phyloP scores from a whole-genome alignment of 495 filamentous ascomycete species.

The Achaetomiella virescens region DNA sequence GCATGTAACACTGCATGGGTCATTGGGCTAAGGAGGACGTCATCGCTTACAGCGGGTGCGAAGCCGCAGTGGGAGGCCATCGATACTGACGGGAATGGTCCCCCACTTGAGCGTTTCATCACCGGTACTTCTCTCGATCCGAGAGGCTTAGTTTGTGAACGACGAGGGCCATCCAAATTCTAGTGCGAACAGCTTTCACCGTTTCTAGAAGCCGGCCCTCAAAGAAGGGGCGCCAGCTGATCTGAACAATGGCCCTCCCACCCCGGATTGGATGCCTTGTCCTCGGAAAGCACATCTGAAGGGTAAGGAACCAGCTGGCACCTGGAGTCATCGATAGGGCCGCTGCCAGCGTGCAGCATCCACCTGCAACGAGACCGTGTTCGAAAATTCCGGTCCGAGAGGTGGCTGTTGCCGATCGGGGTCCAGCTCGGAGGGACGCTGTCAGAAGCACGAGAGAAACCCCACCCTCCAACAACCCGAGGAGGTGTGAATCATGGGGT shows the following conservation, averaged over 20 bases:
- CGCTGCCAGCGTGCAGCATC: not conserved
- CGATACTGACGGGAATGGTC: not conserved
- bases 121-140: not conserved
- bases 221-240: no score
- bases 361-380: not conserved
- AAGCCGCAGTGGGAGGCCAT: not conserved
- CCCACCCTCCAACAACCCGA: no score
- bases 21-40: not conserved
- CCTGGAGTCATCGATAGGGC: not conserved
- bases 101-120: not conserved
- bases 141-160: not conserved
- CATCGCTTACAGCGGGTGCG: not conserved
- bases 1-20: not conserved
- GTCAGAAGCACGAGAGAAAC: no score
- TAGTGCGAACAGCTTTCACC: no score
- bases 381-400: slow-evolving; percentile 6
- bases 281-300: no score
- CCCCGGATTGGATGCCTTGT: not conserved
- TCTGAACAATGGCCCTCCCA: no score
- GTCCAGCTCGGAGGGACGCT: not conserved
- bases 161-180: no score
- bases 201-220: no score
- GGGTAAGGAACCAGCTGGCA: not conserved
- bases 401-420: slow-evolving; percentile 1
- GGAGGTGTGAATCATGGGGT: slow-evolving; percentile 11